Percentiles rank a stretch among this genome's conserved stretches.
Conservation (phyloP, 805 yeast genomes). For the Barnettozyma wickerhamii region DNA sequence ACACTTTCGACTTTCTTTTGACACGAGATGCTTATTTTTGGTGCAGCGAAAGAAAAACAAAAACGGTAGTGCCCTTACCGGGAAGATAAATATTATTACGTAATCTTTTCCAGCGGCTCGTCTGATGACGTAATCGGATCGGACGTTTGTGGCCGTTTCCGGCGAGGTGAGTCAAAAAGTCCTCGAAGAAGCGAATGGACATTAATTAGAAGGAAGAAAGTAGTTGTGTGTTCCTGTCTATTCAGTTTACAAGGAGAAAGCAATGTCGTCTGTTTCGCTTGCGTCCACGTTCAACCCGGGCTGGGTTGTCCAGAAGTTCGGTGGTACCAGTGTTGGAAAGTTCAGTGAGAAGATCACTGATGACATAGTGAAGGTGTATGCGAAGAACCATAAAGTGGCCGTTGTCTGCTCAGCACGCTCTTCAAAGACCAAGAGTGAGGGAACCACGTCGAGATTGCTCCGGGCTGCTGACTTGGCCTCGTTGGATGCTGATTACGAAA, state of each 20-base stretch:
- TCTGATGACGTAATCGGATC: neutral
- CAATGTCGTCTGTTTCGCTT: slow-evolving; percentile 20
- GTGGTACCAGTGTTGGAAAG: slow-evolving; percentile 97
- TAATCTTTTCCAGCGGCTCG: too few species aligned
- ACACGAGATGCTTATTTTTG: neutral
- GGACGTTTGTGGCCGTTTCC: neutral
- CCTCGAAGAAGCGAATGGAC: neutral
- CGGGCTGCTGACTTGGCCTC: slow-evolving; percentile 79
- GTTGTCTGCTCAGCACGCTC: slow-evolving; percentile 97
- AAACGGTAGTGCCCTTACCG: too few species aligned
- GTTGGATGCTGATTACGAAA: slow-evolving; percentile 52
- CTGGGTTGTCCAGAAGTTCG: slow-evolving; percentile 90
- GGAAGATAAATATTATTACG: too few species aligned
- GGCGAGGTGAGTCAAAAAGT: neutral
- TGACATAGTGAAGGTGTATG: slow-evolving; percentile 70
- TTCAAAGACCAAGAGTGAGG: slow-evolving; percentile 85
- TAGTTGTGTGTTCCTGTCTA: too few species aligned
- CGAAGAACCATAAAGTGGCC: slow-evolving; percentile 64
- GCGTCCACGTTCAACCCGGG: slow-evolving; percentile 27
- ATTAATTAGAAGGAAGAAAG: too few species aligned
- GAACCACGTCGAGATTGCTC: slow-evolving; percentile 86
- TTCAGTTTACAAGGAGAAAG: too few species aligned
- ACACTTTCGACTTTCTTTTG: too few species aligned
- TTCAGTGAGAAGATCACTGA: slow-evolving; percentile 83
- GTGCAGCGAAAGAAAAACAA: neutral